Base-by-base conservation (phyloP, 441 rosid species). In the Croton laevigatus region DNA sequence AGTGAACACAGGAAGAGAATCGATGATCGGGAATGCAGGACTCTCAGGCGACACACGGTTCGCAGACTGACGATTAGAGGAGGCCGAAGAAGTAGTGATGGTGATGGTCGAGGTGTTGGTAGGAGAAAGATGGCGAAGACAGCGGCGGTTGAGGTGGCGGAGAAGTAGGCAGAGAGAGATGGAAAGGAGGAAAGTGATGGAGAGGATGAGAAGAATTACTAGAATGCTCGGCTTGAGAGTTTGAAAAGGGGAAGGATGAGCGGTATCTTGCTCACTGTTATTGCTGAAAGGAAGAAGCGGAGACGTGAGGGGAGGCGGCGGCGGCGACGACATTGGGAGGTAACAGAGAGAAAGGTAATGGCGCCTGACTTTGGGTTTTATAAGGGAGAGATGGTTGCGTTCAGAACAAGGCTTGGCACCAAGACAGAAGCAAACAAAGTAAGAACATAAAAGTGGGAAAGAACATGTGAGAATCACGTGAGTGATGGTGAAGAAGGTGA, bases 1-100 rank as follows among this genome's bases (percentile, higher is more conserved):
- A 17, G 88, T 79, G 82, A 94, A 91, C 46, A 89, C 68, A 49
- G 98, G 98, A 55, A 94, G 94, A 0, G 96, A 86, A 66, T 91
- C 87, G 4, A 88, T 71, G 38, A 84, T 8, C 0, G 88, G 78
- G 32, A 81, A 42, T 0, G 68, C 63, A 16, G 77, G 78, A 7
- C 75, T 68, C 45, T 82, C 87, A 8, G 88, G 90, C 13, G 84
- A 79, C 36, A 84, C 79, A 23, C 88, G 85, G 71, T 72, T 76
- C 55, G 69, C 59, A 16, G 81, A 66, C 54, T 54, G 62, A 12
- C 67, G 70, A 62, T 71, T 62, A 22, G 80, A 22, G 37, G 78
- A 42, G 42, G 73, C n/a, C 1, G 75, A 5, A 59, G 73, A 54
- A 7, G 76, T 1, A n/a, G 8, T 16, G 20, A 68, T 12, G 13